These are phyloP conservation scores for Penicillium sp. DNA, from an alignment of 2,329 filamentous ascomycete genomes.

Conservation along the genomic window DNA sequence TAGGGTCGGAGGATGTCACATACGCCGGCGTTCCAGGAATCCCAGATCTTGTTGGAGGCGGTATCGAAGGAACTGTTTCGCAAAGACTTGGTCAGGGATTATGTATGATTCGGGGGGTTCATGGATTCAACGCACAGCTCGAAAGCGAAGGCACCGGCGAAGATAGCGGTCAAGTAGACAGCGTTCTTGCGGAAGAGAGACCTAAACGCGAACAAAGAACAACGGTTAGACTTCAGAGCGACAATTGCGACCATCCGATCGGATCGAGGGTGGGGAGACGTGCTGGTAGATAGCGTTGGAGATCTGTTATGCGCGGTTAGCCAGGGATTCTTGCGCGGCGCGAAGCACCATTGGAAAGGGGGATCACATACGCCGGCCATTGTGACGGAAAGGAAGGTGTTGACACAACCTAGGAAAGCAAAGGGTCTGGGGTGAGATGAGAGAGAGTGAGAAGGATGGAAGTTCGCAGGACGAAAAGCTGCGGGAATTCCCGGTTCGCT, in stretches of 20 bases:
- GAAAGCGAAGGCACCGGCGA: slow-evolving; percentile 82
- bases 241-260: slow-evolving; percentile 16
- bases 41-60: slow-evolving; percentile 82
- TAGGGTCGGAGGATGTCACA: slow-evolving; percentile 41
- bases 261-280: slow-evolving; percentile 34
- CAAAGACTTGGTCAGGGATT: slow-evolving; percentile 19
- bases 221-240: slow-evolving; percentile 17
- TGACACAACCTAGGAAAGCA: slow-evolving; percentile 12
- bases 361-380: slow-evolving; percentile 53
- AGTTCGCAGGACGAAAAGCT: slow-evolving; percentile 33
- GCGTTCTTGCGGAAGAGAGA: slow-evolving; percentile 82
- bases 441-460: slow-evolving; percentile 27
- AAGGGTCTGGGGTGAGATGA: neutral
- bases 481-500: slow-evolving; percentile 41
- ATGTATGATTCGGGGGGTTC: slow-evolving; percentile 1
- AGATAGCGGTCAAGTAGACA: slow-evolving; percentile 83
- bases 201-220: slow-evolving; percentile 51
- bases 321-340: slow-evolving; percentile 22
- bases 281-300: slow-evolving; percentile 61
- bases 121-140: slow-evolving; percentile 71
- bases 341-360: slow-evolving; percentile 31
- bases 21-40: slow-evolving; percentile 88
- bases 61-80: slow-evolving; percentile 74
- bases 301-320: slow-evolving; percentile 43
- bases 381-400: slow-evolving; percentile 37